Evolutionary conservation across 768 basidiomycete genomes (phyloP).

Genomic region (Pleurotus eryngii): DNA sequence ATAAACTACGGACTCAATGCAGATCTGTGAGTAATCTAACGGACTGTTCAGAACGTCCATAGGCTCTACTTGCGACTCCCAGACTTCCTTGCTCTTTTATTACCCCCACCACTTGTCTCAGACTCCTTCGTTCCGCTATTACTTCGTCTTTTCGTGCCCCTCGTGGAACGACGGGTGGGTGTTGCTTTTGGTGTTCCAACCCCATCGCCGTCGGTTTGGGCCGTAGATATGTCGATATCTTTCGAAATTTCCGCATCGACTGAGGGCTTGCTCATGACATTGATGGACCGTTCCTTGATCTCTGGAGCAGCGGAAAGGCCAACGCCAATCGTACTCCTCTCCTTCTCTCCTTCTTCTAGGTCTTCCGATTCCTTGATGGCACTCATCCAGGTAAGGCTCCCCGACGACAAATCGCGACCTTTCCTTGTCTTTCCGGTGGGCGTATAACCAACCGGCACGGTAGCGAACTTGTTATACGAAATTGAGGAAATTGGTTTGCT

Average conservation of each 20-base stretch:
- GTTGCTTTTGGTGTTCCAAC: neutral
- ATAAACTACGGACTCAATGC: no score
- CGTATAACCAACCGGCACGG: neutral
- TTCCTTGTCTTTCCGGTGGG: neutral
- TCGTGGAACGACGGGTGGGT: neutral
- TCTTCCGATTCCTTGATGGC: neutral
- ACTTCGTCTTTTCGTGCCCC: neutral
- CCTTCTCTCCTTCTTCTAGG: neutral
- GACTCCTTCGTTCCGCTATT: neutral
- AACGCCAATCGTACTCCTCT: neutral
- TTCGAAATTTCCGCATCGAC: neutral
- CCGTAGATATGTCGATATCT: neutral
- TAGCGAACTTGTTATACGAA: constrained; percentile 5
- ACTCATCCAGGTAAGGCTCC: neutral
- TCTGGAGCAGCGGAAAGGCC: neutral
- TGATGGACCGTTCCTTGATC: neutral
- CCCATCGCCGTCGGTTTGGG: neutral
- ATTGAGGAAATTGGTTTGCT: neutral
- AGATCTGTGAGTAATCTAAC: no score
- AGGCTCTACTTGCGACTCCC: neutral
- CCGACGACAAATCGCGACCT: neutral
- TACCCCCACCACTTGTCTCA: neutral
- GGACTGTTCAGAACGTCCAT: no score
- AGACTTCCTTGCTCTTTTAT: neutral
- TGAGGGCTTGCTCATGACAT: neutral